Evolutionary conservation across 2,329 filamentous ascomycete genomes (phyloP).

Genomic region (Salinomyces thailandicus): DNA sequence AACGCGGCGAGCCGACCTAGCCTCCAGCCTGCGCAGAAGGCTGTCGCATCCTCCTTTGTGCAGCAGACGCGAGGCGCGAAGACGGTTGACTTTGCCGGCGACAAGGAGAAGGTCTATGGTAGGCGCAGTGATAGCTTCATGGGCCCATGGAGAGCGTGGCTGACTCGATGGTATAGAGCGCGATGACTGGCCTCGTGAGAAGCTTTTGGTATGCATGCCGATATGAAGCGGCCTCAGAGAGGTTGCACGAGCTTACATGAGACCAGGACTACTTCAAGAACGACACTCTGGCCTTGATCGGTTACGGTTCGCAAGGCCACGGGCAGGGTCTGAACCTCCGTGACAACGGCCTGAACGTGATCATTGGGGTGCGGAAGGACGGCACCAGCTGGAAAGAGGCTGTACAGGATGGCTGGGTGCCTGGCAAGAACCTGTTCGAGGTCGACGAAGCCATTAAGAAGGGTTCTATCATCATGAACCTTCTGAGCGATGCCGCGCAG

Average conservation of each 20-base stretch:
- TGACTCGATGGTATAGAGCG: constrained; percentile 55
- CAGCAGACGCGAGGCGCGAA: constrained; percentile 80
- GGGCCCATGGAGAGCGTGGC: constrained; percentile 6
- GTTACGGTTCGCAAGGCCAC: constrained; percentile 96
- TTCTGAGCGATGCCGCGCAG: constrained; percentile 95
- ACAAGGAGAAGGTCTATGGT: constrained; percentile 93
- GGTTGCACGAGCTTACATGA: constrained; percentile 11
- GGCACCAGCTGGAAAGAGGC: constrained; percentile 98
- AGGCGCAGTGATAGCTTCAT: constrained; percentile 25
- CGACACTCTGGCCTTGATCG: constrained; percentile 97
- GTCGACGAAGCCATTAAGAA: constrained; percentile 90
- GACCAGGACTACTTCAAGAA: constrained; percentile 96
- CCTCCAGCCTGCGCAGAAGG: constrained; percentile 31
- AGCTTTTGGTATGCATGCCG: constrained; percentile 72
- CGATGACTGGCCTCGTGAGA: constrained; percentile 96
- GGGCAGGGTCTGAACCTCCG: constrained; percentile 98
- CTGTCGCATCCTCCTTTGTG: constrained; percentile 38
- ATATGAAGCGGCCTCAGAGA: background rate
- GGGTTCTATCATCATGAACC: constrained; percentile 97
- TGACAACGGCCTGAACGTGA: constrained; percentile 99
- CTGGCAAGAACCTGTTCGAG: constrained; percentile 98
- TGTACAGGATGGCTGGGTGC: constrained; percentile 91
- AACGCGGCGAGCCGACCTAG: constrained; percentile 37
- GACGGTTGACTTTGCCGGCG: constrained; percentile 97
- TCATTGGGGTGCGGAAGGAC: constrained; percentile 96